Base-by-base conservation (phyloP, 73 alveolate species). In the Effrenium voratum region DNA sequence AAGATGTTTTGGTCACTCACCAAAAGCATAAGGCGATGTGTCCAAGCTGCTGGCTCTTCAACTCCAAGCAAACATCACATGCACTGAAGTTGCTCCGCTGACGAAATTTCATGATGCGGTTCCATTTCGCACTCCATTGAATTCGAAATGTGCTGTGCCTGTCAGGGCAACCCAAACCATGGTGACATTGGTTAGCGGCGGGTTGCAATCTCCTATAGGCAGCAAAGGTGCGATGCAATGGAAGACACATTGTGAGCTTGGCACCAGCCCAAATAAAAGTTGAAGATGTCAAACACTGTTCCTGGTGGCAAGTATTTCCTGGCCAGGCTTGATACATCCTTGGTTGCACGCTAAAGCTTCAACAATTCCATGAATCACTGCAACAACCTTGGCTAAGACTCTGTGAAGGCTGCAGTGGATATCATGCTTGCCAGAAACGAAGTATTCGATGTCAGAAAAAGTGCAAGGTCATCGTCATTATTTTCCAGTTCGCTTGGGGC, bases 271-370 rank as follows among this genome's bases (percentile, higher is more conserved):
- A 19, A 1, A 45, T 85, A 85, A n/a, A 59, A 85, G 32, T 85
- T 80, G 36, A 40, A 85, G 15, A 55, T 16, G 3, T 85, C 94
- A 26, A 19, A 59, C 26, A 85, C 4, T 5, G 94, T 85, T 13
- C 82, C 94, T 5, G 94, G 94, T 16, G 94, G 94, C 19, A 85
- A 28, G 24, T 60, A 85, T 32, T 85, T 85, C 81, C 94, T 36
- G 43, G 59, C 15, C 82, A 85, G 30, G 36, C 59, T 55, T 8
- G 94, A 85, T 57, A 85, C 32, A 43, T 85, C 94, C 94, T 85
- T 8, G 36, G 52, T 77, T 5, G 5, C 47, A 32, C n/a, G 0
- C 36, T 6, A 2, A 52, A 52, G 0, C 52, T 12, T 32, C 0
- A 32, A 32, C 26, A 59, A 32, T 46, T 1, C 57, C 44, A 38